A percentile compares a stretch with the other conserved stretches of the same genome.
Conservation (phyloP, 1,139 yeast species). For the Protomyces gravidus region DNA sequence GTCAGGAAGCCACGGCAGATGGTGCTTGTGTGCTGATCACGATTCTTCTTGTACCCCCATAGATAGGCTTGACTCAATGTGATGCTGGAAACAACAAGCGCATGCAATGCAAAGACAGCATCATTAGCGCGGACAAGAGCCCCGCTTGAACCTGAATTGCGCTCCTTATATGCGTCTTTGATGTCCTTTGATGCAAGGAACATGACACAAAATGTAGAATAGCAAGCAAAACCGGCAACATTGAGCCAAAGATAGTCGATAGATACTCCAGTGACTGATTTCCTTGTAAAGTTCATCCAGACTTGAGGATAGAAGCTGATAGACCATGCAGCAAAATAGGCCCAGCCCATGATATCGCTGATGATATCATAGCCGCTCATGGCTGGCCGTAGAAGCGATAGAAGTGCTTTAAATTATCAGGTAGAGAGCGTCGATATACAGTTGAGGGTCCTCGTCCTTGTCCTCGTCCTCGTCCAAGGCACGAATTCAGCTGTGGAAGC, state of each 20-base stretch:
- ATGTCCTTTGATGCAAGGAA: conserved; percentile 4
- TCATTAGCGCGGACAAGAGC: conserved; percentile 23
- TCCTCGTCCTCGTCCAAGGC: too few species aligned
- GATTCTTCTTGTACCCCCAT: conserved; percentile 3
- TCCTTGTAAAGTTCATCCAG: conserved; percentile 13
- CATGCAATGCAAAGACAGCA: conserved; percentile 25
- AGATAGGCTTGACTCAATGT: conserved; percentile 23
- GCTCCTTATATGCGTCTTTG: conserved; percentile 11
- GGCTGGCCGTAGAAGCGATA: neutral
- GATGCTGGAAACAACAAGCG: conserved; percentile 8
- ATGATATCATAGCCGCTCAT: neutral
- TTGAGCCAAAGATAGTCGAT: conserved; percentile 14
- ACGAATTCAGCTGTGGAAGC: too few species aligned
- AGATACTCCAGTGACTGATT: conserved; percentile 17
- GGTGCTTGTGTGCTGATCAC: conserved; percentile 1
- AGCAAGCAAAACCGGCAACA: conserved; percentile 19
- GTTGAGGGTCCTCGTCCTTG: too few species aligned
- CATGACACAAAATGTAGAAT: conserved; percentile 8
- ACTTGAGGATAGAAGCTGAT: conserved; percentile 26
- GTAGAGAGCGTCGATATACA: too few species aligned
- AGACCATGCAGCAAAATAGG: conserved; percentile 20
- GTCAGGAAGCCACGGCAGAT: conserved; percentile 5
- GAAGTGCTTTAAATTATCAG: too few species aligned
- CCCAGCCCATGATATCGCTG: conserved; percentile 17
- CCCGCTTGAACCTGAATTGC: conserved; percentile 5